These are phyloP conservation scores for Trichoderma sp. DNA, from an alignment of 2,329 filamentous ascomycete species.

Conservation along the genomic window DNA sequence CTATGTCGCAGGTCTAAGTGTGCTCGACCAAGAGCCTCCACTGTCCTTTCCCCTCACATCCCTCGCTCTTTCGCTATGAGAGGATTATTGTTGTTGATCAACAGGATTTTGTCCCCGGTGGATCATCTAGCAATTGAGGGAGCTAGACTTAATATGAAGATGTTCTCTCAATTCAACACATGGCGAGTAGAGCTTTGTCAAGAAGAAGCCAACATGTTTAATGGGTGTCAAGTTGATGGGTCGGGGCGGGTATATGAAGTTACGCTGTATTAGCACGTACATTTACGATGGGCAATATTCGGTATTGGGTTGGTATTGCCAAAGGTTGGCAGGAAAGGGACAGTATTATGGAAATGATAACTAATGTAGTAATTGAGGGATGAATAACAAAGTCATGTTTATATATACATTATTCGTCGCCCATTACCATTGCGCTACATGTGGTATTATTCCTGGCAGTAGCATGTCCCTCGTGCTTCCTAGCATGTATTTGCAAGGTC, in stretches of 20 bases:
- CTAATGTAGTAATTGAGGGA: conserved; percentile 15
- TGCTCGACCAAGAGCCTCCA: neutral
- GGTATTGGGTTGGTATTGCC: conserved; percentile 11
- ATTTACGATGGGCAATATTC: conserved; percentile 12
- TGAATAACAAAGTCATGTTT: neutral
- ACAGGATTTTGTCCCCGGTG: conserved; percentile 1
- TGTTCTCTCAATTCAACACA: neutral
- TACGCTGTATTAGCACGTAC: conserved; percentile 6
- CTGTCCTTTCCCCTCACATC: neutral
- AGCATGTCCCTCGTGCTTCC: neutral
- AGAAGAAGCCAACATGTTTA: neutral
- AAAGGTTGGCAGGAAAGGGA: neutral
- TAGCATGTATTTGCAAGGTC: neutral
- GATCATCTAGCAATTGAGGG: neutral
- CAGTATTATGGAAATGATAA: conserved; percentile 14
- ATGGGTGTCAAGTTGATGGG: neutral
- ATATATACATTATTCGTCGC: neutral
- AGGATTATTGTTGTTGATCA: neutral
- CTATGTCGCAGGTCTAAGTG: conserved; percentile 53
- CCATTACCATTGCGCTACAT: neutral
- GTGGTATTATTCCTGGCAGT: neutral
- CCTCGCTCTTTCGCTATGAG: neutral
- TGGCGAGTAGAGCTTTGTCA: neutral
- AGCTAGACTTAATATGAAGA: neutral
- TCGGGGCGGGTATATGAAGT: conserved; percentile 10